These are phyloP conservation scores for Kwoniella shivajii DNA, from an alignment of 1,284 basidiomycete genomes.

Conservation along the genomic window DNA sequence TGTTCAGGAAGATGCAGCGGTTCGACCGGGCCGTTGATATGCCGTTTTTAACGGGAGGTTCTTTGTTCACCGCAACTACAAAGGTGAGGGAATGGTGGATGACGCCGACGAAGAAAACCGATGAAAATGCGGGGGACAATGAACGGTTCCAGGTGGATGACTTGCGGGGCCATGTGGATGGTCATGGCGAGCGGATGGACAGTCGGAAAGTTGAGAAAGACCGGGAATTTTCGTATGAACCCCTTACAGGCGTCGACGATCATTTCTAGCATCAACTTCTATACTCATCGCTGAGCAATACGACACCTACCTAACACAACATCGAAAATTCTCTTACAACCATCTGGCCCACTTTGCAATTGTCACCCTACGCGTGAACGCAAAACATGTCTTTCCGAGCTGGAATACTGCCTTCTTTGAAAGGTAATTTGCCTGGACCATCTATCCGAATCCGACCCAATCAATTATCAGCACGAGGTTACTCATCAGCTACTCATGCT, in stretches of 20 bases:
- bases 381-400: constrained; percentile 4
- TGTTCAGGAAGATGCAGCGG: no score
- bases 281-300: no score
- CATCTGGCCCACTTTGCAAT: no score
- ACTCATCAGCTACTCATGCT: constrained; percentile 2
- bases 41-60: neutral
- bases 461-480: neutral
- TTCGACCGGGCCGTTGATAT: neutral
- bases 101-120: neutral
- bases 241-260: no score
- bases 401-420: neutral
- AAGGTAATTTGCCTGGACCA: neutral
- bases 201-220: no score
- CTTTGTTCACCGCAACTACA: neutral
- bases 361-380: neutral
- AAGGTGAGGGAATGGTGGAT: neutral
- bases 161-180: neutral
- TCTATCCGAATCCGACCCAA: neutral
- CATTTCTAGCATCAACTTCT: no score
- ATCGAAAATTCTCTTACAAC: no score
- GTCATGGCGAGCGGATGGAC: no score
- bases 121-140: neutral
- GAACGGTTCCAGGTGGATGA: neutral
- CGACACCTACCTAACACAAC: no score
- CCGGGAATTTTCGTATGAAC: no score